Evolutionary conservation across 2,329 filamentous ascomycete genomes (phyloP).

Genomic region (Laburnicola sp.): DNA sequence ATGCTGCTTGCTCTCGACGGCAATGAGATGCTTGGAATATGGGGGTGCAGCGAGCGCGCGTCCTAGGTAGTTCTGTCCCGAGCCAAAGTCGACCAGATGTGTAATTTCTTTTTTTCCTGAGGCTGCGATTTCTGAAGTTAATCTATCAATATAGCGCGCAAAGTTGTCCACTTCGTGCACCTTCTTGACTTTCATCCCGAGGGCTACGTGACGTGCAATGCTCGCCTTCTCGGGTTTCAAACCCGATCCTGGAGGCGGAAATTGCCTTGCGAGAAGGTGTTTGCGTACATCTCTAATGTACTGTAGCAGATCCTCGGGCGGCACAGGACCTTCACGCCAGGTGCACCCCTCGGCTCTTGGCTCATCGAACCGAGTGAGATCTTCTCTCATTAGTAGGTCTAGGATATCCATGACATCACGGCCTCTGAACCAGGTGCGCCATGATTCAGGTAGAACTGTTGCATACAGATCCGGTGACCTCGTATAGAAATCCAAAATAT

Average conservation of each 20-base stretch:
- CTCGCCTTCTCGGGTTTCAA: constrained; percentile 52
- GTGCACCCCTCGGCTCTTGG: constrained; percentile 4
- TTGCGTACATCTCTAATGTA: constrained; percentile 74
- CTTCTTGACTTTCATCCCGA: constrained; percentile 97
- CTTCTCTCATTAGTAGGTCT: constrained; percentile 78
- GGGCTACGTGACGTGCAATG: constrained; percentile 70
- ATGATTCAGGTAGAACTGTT: constrained; percentile 73
- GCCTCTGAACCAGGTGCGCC: constrained; percentile 75
- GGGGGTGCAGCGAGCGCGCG: constrained; percentile 81
- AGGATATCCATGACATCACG: constrained; percentile 75
- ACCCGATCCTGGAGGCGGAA: constrained; percentile 43
- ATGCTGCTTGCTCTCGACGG: constrained; percentile 82
- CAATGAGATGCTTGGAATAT: constrained; percentile 84
- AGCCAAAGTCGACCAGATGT: constrained; percentile 94
- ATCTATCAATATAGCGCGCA: constrained; percentile 76
- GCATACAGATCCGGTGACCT: constrained; percentile 81
- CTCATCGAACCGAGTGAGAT: constrained; percentile 56
- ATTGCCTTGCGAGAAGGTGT: constrained; percentile 68
- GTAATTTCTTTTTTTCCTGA: constrained; percentile 59
- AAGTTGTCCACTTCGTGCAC: constrained; percentile 91
- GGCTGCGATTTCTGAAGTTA: constrained; percentile 58
- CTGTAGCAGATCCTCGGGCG: constrained; percentile 63
- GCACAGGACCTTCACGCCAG: constrained; percentile 51
- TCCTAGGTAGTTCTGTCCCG: constrained; percentile 94
- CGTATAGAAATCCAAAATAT: constrained; percentile 96